A percentile compares a stretch with the other conserved stretches of the same genome.
Evolutionary conservation across 192 early-diverging fungal genomes (phyloP).

Genomic region (Funneliformis geosporum): DNA sequence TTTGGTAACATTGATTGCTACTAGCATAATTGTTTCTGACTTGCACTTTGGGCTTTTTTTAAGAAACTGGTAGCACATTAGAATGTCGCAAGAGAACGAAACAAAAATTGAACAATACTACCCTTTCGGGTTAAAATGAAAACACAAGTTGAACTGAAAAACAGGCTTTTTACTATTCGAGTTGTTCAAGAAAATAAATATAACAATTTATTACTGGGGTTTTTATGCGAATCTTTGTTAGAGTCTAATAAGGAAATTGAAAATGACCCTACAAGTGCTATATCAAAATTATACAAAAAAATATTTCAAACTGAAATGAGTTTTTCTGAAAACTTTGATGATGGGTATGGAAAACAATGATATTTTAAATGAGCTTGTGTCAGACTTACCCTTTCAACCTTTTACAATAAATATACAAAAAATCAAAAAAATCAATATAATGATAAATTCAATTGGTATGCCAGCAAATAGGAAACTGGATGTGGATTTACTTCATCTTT

Average conservation of each 20-base stretch:
- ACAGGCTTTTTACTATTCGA: not conserved
- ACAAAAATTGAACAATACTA: not conserved
- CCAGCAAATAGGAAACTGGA: too few species aligned
- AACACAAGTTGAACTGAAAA: not conserved
- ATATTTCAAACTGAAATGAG: not conserved
- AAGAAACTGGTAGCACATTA: not conserved
- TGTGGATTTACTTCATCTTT: too few species aligned
- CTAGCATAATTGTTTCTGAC: not conserved
- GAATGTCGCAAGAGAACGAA: not conserved
- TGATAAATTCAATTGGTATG: too few species aligned
- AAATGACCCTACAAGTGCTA: not conserved
- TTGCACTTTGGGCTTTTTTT: not conserved
- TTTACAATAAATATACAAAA: too few species aligned
- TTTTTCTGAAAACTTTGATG: not conserved
- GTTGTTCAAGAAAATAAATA: not conserved
- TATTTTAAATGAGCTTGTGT: not conserved
- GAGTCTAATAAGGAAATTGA: not conserved
- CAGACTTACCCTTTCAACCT: not conserved
- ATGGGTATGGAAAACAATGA: not conserved
- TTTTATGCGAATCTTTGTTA: not conserved
- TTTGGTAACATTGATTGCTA: not conserved
- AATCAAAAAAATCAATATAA: too few species aligned
- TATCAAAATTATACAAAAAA: not conserved
- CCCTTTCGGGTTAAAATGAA: not conserved
- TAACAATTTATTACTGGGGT: not conserved